phyloP scores from a whole-genome alignment of 495 filamentous ascomycete species.

The Penicillium manginii region DNA sequence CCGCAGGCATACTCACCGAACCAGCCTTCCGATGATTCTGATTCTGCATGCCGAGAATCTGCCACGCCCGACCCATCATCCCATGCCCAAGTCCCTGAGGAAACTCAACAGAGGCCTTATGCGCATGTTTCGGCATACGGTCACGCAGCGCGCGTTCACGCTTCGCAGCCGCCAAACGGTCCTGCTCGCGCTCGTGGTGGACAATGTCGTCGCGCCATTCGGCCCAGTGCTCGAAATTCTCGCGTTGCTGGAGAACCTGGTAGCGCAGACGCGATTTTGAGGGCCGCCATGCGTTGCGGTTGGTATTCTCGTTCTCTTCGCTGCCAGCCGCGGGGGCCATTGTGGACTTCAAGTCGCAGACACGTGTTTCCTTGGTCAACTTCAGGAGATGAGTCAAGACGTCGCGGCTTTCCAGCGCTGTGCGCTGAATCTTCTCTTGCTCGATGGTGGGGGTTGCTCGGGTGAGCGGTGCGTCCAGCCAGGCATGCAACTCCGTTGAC shows the following conservation, averaged over 20 bases:
- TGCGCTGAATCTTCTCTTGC: slow-evolving; percentile 60
- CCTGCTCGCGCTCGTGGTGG: slow-evolving; percentile 46
- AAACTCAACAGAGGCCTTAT: slow-evolving; percentile 38
- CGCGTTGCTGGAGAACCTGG: slow-evolving; percentile 61
- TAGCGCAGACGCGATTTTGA: slow-evolving; percentile 60
- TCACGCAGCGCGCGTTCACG: slow-evolving; percentile 36
- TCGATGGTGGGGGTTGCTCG: slow-evolving; percentile 46
- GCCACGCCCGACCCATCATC: slow-evolving; percentile 52
- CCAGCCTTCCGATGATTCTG: slow-evolving; percentile 37
- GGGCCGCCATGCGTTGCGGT: slow-evolving; percentile 64
- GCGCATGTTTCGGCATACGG: slow-evolving; percentile 30
- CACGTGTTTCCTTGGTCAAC: slow-evolving; percentile 60
- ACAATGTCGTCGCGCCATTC: slow-evolving; percentile 63
- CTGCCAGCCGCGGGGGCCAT: slow-evolving; percentile 30
- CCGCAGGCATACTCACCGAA: slow-evolving; percentile 18
- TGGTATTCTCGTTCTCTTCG: slow-evolving; percentile 35
- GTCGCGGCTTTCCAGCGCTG: slow-evolving; percentile 69
- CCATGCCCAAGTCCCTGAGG: slow-evolving; percentile 44
- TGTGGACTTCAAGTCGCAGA: slow-evolving; percentile 57
- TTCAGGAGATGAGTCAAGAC: slow-evolving; percentile 72
- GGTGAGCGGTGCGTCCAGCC: slow-evolving; percentile 68
- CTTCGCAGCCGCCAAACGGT: slow-evolving; percentile 42
- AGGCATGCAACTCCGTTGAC: slow-evolving; percentile 50
- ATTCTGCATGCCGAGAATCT: slow-evolving; percentile 48
- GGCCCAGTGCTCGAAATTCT: slow-evolving; percentile 63